These are phyloP conservation scores for Cryphonectria japonica DNA, from an alignment of 2,329 filamentous ascomycete species.

Conservation along the genomic window DNA sequence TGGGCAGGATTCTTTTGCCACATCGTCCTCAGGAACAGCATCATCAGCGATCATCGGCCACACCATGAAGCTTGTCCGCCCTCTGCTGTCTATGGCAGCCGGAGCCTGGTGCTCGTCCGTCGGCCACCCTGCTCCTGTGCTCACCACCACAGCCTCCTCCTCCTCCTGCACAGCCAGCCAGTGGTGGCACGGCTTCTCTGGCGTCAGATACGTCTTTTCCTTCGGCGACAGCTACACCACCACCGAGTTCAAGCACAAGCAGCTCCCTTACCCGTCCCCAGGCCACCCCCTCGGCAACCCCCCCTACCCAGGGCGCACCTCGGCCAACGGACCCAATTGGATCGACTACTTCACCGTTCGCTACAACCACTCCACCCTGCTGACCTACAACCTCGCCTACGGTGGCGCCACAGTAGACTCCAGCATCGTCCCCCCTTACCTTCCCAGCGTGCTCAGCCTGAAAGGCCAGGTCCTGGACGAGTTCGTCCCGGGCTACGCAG, in stretches of 20 bases:
- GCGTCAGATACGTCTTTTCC: slow-evolving; percentile 46
- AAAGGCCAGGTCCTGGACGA: slow-evolving; percentile 53
- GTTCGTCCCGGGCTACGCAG: slow-evolving; percentile 42
- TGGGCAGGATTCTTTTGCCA: not conserved
- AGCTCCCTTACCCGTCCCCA: slow-evolving; percentile 51
- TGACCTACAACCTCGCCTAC: slow-evolving; percentile 58
- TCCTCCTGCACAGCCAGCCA: slow-evolving; percentile 33
- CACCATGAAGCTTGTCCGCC: slow-evolving; percentile 19
- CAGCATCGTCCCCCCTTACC: slow-evolving; percentile 54
- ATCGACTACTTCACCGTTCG: slow-evolving; percentile 52
- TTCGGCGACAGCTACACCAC: slow-evolving; percentile 35
- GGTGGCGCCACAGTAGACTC: slow-evolving; percentile 59
- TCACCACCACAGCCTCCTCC: slow-evolving; percentile 21
- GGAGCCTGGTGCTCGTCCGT: slow-evolving; percentile 14
- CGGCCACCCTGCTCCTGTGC: not conserved
- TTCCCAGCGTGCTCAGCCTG: slow-evolving; percentile 50
- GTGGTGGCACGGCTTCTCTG: slow-evolving; percentile 42
- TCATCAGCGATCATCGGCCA: not conserved
- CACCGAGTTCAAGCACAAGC: slow-evolving; percentile 55
- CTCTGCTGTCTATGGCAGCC: slow-evolving; percentile 12
- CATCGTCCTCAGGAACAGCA: not conserved
- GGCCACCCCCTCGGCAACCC: slow-evolving; percentile 67
- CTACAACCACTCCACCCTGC: slow-evolving; percentile 50
- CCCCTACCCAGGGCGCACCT: slow-evolving; percentile 53
- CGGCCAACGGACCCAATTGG: slow-evolving; percentile 56